Evolutionary conservation across 495 filamentous ascomycete genomes (phyloP).

Genomic region (Saxispiralis lemnorum): DNA sequence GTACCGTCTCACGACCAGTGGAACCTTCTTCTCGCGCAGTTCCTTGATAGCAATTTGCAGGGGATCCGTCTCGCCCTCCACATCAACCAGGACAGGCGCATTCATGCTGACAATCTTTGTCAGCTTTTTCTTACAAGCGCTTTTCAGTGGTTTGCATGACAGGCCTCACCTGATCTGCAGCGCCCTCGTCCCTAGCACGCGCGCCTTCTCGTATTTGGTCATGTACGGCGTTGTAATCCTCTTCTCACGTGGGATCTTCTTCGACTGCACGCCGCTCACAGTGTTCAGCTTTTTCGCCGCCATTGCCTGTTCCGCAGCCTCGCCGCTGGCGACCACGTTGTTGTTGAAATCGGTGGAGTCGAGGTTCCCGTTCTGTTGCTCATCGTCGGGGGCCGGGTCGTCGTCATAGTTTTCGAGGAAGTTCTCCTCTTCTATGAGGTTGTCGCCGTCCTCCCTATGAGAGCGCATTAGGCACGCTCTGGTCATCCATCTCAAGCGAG

Average conservation of each 20-base stretch:
- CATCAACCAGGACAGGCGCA: constrained; percentile 86
- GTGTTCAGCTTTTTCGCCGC: constrained; percentile 25
- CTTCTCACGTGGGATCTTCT: constrained; percentile 77
- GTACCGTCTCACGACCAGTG: constrained; percentile 82
- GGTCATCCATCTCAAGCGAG: background rate
- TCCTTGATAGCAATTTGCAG: constrained; percentile 95
- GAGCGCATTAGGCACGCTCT: background rate
- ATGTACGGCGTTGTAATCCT: constrained; percentile 91
- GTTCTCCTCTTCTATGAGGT: constrained; percentile 37
- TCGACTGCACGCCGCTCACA: constrained; percentile 54
- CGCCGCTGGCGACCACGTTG: constrained; percentile 53
- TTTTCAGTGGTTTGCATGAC: background rate
- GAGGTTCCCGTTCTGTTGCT: constrained; percentile 34
- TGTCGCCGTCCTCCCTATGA: constrained; percentile 41
- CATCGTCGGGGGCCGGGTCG: constrained; percentile 24
- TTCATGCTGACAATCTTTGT: constrained; percentile 53
- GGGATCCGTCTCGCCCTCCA: constrained; percentile 95
- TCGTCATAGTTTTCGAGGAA: constrained; percentile 15
- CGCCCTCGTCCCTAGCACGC: constrained; percentile 81
- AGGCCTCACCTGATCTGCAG: constrained; percentile 74
- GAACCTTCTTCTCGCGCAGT: constrained; percentile 94
- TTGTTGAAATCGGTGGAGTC: constrained; percentile 33
- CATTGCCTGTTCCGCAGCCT: constrained; percentile 46
- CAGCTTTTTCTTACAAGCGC: background rate
- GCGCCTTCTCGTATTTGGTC: constrained; percentile 95